phyloP scores from a whole-genome alignment of 2,329 filamentous ascomycete genomes.

The Colletotrichum sp. region DNA sequence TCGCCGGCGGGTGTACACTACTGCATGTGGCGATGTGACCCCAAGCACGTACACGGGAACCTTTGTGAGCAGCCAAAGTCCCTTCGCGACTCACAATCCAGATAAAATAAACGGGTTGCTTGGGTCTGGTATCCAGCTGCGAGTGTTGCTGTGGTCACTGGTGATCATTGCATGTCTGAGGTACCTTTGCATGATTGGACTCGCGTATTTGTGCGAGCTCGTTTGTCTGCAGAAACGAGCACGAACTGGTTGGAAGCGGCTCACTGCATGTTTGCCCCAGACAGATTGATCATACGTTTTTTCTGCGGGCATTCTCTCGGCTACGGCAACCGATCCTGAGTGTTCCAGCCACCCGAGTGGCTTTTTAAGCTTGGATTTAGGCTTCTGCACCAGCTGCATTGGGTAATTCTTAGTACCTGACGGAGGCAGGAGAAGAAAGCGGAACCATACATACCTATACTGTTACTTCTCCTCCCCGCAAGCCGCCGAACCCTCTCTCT shows the following conservation, averaged over 20 bases:
- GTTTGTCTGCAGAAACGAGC: neutral
- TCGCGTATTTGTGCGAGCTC: neutral
- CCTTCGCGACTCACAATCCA: neutral
- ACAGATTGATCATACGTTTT: neutral
- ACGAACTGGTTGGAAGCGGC: neutral
- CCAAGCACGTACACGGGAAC: neutral
- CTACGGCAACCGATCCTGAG: neutral
- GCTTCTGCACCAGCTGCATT: neutral
- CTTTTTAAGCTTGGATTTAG: slow-evolving; percentile 1
- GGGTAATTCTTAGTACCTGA: neutral
- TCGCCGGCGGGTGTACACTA: neutral
- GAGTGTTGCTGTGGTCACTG: neutral
- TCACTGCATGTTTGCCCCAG: neutral
- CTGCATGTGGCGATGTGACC: slow-evolving; percentile 6
- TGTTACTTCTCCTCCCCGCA: neutral
- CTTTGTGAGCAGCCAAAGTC: neutral
- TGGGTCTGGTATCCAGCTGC: neutral
- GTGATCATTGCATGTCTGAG: neutral
- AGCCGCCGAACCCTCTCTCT: neutral
- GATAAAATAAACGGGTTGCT: neutral
- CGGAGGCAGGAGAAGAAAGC: neutral
- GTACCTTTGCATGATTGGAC: neutral
- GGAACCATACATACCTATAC: neutral
- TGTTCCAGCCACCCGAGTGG: neutral
- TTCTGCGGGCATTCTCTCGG: neutral